phyloP scores from a whole-genome alignment of 2,329 filamentous ascomycete genomes.

The Dothiorella sarmentorum region DNA sequence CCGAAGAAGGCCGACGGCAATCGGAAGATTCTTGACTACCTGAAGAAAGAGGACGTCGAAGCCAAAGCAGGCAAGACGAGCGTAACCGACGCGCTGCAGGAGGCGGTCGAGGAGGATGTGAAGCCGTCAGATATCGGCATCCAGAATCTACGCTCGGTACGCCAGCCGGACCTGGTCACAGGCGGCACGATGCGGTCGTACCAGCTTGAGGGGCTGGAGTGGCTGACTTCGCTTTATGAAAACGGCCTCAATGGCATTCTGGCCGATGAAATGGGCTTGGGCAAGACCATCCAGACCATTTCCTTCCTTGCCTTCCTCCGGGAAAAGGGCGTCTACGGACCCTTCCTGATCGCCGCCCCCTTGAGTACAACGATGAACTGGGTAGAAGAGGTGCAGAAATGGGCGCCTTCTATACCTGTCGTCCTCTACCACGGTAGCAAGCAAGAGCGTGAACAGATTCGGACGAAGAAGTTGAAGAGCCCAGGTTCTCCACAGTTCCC shows the following conservation, averaged over 20 bases:
- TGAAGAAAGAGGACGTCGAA: slow-evolving; percentile 58
- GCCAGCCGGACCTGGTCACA: slow-evolving; percentile 79
- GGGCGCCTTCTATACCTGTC: slow-evolving; percentile 85
- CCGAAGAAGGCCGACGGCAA: slow-evolving; percentile 35
- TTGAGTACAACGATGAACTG: slow-evolving; percentile 92
- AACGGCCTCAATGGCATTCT: slow-evolving; percentile 90
- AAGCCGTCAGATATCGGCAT: slow-evolving; percentile 60
- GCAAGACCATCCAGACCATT: slow-evolving; percentile 90
- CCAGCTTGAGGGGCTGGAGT: slow-evolving; percentile 89
- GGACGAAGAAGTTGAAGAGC: slow-evolving; percentile 66
- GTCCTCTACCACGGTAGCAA: slow-evolving; percentile 88
- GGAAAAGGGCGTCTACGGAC: slow-evolving; percentile 82
- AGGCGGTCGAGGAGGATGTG: slow-evolving; percentile 56
- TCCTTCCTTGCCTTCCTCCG: slow-evolving; percentile 81
- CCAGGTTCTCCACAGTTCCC: slow-evolving; percentile 73
- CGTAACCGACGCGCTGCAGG: slow-evolving; percentile 56
- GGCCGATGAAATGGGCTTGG: slow-evolving; percentile 91
- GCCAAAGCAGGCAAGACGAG: slow-evolving; percentile 51
- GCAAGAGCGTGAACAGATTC: slow-evolving; percentile 71
- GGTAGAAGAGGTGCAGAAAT: slow-evolving; percentile 89
- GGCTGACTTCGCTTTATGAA: slow-evolving; percentile 80
- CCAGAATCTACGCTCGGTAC: slow-evolving; percentile 71
- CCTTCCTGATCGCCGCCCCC: slow-evolving; percentile 86
- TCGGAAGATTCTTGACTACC: slow-evolving; percentile 55
- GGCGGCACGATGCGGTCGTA: slow-evolving; percentile 92